phyloP scores from a whole-genome alignment of 345 rosid genomes.

The Boechera retrofracta region DNA sequence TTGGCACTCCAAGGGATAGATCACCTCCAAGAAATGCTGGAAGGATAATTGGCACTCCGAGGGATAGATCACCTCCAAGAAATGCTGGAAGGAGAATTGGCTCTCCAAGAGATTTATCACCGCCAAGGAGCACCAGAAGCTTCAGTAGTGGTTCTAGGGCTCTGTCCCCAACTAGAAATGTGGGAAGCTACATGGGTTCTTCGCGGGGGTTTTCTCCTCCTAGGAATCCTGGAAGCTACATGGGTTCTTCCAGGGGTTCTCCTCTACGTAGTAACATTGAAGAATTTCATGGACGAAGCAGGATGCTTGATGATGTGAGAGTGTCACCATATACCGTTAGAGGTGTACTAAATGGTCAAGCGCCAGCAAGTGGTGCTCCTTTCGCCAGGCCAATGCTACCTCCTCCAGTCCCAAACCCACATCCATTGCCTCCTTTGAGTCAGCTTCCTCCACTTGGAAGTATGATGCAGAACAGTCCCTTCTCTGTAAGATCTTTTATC shows the following conservation, averaged over 20 bases:
- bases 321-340: constrained; percentile 59
- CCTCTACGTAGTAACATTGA: constrained; percentile 31
- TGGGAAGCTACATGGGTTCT: constrained; percentile 43
- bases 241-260: constrained; percentile 40
- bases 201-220: constrained; percentile 38
- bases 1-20: constrained; percentile 8
- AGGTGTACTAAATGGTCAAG: constrained; percentile 59
- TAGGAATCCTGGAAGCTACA: constrained; percentile 41
- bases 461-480: constrained; percentile 55
- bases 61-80: constrained; percentile 29
- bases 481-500: constrained; percentile 54
- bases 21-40: constrained; percentile 32
- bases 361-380: constrained; percentile 54
- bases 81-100: constrained; percentile 21
- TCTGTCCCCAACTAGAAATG: constrained; percentile 37
- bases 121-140: constrained; percentile 24
- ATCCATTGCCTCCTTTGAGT: constrained; percentile 51
- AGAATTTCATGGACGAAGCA: constrained; percentile 54
- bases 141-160: constrained; percentile 37
- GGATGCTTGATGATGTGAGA: constrained; percentile 66
- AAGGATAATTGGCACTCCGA: neutral
- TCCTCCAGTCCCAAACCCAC: constrained; percentile 58
- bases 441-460: constrained; percentile 61
- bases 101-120: constrained; percentile 53
- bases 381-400: constrained; percentile 65